Evolutionary conservation across 208 protist species (phyloP).

Genomic region (Entamoeba dispar): DNA sequence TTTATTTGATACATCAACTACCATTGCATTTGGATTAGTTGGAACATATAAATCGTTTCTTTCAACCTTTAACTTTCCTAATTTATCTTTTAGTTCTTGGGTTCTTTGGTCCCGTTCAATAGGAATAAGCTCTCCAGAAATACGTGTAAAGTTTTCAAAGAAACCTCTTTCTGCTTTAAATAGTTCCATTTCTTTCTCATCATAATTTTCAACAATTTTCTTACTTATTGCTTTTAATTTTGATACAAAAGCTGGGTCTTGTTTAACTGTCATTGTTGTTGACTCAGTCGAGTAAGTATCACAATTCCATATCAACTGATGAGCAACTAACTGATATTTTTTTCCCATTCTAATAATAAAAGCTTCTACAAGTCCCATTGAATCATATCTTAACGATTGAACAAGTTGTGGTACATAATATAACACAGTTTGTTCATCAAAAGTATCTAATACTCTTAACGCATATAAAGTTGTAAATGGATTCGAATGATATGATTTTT

Average conservation of each 20-base stretch:
- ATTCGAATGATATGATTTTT: background rate
- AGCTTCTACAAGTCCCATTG: background rate
- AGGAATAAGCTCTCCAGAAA: background rate
- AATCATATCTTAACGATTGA: background rate
- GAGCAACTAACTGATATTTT: background rate
- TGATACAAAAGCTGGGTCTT: background rate
- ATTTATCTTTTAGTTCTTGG: background rate
- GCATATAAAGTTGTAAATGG: background rate
- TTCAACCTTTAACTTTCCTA: background rate
- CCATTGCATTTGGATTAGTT: background rate
- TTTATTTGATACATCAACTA: background rate
- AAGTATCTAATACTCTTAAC: background rate
- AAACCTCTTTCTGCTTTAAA: background rate
- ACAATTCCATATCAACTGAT: background rate
- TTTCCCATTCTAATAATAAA: background rate
- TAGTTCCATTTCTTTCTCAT: background rate
- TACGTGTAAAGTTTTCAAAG: background rate
- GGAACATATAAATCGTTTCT: background rate
- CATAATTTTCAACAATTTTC: background rate
- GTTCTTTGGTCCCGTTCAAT: background rate
- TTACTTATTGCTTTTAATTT: background rate
- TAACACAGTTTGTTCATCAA: background rate
- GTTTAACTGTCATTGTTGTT: background rate
- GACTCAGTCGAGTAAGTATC: background rate
- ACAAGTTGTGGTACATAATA: background rate